phyloP scores from a whole-genome alignment of 176 grass and related monocot species.

The Areca catechu region DNA sequence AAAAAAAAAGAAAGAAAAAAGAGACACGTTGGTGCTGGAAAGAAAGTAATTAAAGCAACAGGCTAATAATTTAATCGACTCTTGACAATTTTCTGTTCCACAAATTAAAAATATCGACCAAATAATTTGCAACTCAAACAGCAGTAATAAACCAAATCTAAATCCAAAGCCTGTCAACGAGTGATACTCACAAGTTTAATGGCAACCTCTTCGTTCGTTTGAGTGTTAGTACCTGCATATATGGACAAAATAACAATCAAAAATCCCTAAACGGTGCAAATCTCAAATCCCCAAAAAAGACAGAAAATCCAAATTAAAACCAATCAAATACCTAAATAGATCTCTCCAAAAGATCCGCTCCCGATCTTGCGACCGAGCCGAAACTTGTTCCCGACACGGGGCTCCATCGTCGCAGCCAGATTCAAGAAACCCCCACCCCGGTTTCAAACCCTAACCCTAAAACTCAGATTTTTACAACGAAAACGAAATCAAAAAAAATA shows the following conservation, averaged over 20 bases:
- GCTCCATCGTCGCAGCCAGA: slow-evolving; percentile 31
- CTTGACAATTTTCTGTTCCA: no score
- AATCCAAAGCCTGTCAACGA: not conserved
- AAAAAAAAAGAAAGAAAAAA: no score
- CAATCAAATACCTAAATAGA: slow-evolving; percentile 35
- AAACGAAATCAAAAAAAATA: slow-evolving; percentile 15
- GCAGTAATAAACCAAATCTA: not conserved
- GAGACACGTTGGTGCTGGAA: no score
- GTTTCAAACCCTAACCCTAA: not conserved
- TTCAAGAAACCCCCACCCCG: not conserved
- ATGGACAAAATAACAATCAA: slow-evolving; percentile 8
- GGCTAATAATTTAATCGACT: no score
- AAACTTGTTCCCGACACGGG: slow-evolving; percentile 59
- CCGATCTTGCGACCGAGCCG: slow-evolving; percentile 57
- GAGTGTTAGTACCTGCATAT: slow-evolving; percentile 60
- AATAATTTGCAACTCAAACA: not conserved
- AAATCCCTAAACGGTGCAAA: not conserved
- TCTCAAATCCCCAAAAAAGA: not conserved
- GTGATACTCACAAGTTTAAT: slow-evolving; percentile 65
- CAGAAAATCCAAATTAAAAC: not conserved
- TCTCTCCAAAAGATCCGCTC: slow-evolving; percentile 61
- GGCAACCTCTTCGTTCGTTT: slow-evolving; percentile 74
- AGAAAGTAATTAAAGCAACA: not conserved
- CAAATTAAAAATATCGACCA: not conserved
- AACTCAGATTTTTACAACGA: slow-evolving; percentile 23